phyloP scores from a whole-genome alignment of 2,329 filamentous ascomycete species.

The Pyricularia sp. region DNA sequence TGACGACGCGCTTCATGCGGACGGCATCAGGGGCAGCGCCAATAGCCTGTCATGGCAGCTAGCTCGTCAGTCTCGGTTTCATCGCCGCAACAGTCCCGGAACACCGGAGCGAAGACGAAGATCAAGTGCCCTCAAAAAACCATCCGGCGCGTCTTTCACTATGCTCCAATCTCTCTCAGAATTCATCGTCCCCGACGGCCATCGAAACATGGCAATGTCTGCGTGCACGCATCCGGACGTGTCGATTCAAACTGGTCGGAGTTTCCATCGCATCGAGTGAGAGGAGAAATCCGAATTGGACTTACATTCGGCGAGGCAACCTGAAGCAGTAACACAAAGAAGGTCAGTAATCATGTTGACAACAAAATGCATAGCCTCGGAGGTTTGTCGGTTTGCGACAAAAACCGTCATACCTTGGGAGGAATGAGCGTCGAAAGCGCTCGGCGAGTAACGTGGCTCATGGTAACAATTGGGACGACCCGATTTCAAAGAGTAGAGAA shows the following conservation, averaged over 20 bases:
- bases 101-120: background rate
- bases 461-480: constrained; percentile 41
- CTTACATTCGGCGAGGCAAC: constrained; percentile 79
- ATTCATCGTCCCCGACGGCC: background rate
- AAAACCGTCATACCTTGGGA: constrained; percentile 67
- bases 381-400: background rate
- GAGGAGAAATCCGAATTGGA: constrained; percentile 13
- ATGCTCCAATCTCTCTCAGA: background rate
- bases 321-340: constrained; percentile 28
- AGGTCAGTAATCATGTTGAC: background rate
- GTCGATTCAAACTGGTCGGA: background rate
- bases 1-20: constrained; percentile 96
- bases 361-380: background rate
- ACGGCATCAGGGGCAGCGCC: constrained; percentile 91
- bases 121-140: background rate
- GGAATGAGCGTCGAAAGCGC: constrained; percentile 97
- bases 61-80: background rate
- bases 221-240: background rate
- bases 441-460: constrained; percentile 88
- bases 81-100: background rate
- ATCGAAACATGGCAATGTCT: background rate
- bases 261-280: background rate
- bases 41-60: constrained; percentile 57
- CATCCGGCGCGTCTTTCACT: background rate
- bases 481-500: constrained; percentile 13